Evolutionary conservation across 1,139 yeast species (phyloP).

Genomic region (Suhomyces terraborum): DNA sequence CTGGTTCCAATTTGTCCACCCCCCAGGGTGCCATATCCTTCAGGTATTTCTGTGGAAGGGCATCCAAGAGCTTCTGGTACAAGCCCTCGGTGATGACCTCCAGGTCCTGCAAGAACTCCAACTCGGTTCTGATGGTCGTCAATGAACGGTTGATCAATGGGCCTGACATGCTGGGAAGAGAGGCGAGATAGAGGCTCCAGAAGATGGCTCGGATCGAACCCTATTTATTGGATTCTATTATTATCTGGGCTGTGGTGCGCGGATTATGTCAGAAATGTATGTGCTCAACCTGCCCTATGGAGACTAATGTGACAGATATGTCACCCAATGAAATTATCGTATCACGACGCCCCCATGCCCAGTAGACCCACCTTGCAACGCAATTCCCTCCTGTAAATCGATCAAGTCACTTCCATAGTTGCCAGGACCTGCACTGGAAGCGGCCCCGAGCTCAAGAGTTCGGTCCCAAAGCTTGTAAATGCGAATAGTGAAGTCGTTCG

Average conservation of each 20-base stretch:
- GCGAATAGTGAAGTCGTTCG: constrained; percentile 75
- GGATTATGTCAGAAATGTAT: constrained; percentile 1
- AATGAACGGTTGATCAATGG: constrained; percentile 78
- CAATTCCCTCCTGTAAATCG: constrained; percentile 58
- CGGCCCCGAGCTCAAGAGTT: constrained; percentile 30
- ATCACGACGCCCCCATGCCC: not conserved
- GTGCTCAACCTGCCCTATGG: not conserved
- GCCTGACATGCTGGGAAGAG: constrained; percentile 39
- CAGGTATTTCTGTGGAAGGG: constrained; percentile 62
- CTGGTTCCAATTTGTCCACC: constrained; percentile 39
- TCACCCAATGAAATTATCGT: not conserved
- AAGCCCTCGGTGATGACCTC: constrained; percentile 67
- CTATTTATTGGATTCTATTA: constrained; percentile 1
- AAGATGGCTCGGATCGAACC: no score
- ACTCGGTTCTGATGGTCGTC: constrained; percentile 72
- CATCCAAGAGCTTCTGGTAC: constrained; percentile 49
- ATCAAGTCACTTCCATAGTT: constrained; percentile 60
- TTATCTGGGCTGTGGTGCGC: constrained; percentile 1
- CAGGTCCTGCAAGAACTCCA: constrained; percentile 78
- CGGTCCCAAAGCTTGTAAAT: constrained; percentile 69
- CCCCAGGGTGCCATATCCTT: constrained; percentile 58
- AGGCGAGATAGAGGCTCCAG: not conserved
- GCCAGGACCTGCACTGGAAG: constrained; percentile 32
- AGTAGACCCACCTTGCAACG: constrained; percentile 11
- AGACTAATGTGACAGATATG: not conserved